Percentiles rank a stretch among this genome's conserved stretches.
These are phyloP conservation scores for Typha latifolia DNA, from an alignment of 176 grass and related monocot species.

Conservation along the genomic window DNA sequence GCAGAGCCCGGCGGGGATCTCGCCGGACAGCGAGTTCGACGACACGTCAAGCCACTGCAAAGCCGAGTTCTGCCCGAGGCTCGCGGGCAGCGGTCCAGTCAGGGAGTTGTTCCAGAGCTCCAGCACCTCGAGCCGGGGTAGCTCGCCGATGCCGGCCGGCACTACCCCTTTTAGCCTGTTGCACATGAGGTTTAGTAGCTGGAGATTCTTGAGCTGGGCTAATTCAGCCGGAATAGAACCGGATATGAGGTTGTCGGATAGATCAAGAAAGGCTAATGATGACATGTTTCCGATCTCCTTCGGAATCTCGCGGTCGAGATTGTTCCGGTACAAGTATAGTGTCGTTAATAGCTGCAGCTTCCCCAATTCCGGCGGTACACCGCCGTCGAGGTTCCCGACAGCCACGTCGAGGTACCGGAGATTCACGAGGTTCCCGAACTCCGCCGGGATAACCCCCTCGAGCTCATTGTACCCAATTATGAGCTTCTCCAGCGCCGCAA, in stretches of 20 bases:
- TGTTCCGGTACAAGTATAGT: slow-evolving; percentile 79
- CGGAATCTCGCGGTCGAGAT: slow-evolving; percentile 47
- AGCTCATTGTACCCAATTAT: slow-evolving; percentile 84
- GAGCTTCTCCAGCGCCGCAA: slow-evolving; percentile 61
- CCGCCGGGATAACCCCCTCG: slow-evolving; percentile 62
- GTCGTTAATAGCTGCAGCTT: slow-evolving; percentile 41
- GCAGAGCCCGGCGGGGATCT: slow-evolving; percentile 52
- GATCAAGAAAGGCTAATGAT: slow-evolving; percentile 56
- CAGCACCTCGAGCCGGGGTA: slow-evolving; percentile 51
- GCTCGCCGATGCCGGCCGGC: slow-evolving; percentile 46
- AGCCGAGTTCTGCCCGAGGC: slow-evolving; percentile 53
- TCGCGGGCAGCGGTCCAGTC: slow-evolving; percentile 43
- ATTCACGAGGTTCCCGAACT: slow-evolving; percentile 60
- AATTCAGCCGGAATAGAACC: slow-evolving; percentile 62
- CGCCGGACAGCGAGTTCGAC: slow-evolving; percentile 54
- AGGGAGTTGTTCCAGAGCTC: slow-evolving; percentile 97
- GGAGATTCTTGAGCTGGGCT: slow-evolving; percentile 39
- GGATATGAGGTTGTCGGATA: slow-evolving; percentile 59
- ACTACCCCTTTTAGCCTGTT: slow-evolving; percentile 64
- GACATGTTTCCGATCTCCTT: slow-evolving; percentile 63
- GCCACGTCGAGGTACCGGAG: slow-evolving; percentile 81
- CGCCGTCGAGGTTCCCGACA: slow-evolving; percentile 53
- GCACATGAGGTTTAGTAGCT: slow-evolving; percentile 82
- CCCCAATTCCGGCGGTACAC: slow-evolving; percentile 65
- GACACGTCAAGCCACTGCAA: slow-evolving; percentile 94